These are phyloP conservation scores for Podaxis rugospora DNA, from an alignment of 768 basidiomycete species.

Conservation along the genomic window DNA sequence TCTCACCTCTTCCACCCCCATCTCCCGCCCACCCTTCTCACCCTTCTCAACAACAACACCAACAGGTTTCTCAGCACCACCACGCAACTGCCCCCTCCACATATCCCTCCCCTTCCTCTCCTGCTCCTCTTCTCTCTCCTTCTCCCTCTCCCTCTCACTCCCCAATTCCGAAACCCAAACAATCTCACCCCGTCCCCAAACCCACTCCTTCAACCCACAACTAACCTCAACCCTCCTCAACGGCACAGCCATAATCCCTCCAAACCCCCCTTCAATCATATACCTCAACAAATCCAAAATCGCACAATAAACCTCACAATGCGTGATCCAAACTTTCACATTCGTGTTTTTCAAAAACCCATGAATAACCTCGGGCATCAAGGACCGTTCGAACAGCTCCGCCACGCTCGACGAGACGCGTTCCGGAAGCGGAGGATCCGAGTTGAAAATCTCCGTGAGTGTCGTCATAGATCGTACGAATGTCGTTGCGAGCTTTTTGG, in stretches of 20 bases:
- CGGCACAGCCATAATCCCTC: constrained; percentile 18
- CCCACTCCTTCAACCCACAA: constrained; percentile 18
- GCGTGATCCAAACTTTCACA: constrained; percentile 31
- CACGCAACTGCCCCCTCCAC: constrained; percentile 1
- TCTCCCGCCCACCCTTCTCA: constrained; percentile 5
- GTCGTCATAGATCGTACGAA: not conserved
- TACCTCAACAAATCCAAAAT: constrained; percentile 24
- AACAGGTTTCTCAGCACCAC: constrained; percentile 5
- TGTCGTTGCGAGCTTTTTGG: not conserved
- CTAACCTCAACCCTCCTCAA: constrained; percentile 17
- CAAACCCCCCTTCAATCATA: constrained; percentile 14
- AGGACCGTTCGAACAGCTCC: constrained; percentile 13
- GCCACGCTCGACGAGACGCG: not conserved
- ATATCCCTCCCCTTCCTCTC: constrained; percentile 1
- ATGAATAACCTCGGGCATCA: constrained; percentile 28
- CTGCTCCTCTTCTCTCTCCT: not conserved
- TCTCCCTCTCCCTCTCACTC: too few species aligned
- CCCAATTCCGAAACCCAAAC: not conserved
- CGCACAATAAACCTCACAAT: constrained; percentile 26
- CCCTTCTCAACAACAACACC: not conserved
- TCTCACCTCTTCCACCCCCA: not conserved
- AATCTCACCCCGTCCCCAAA: constrained; percentile 17
- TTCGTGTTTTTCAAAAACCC: constrained; percentile 27
- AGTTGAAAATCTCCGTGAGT: constrained; percentile 1
- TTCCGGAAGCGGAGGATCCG: not conserved